Evolutionary conservation across 805 yeast species (phyloP).

Genomic region (Lipomyces oligophaga): DNA sequence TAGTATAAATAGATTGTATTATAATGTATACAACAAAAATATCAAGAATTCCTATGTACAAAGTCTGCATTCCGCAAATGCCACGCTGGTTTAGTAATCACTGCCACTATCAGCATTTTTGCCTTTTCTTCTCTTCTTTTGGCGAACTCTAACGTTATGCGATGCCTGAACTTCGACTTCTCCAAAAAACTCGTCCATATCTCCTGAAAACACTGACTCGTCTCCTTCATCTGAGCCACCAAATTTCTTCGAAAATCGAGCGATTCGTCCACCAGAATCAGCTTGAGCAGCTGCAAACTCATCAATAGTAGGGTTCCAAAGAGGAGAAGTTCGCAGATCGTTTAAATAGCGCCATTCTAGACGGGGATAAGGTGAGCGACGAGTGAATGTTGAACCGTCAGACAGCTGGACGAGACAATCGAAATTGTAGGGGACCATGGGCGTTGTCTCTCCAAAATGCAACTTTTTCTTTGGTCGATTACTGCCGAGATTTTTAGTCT

Average conservation of each 20-base stretch:
- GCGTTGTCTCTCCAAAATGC: conserved; percentile 75
- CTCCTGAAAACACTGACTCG: conserved; percentile 6
- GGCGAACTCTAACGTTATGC: conserved; percentile 12
- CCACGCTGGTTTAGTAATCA: too few species aligned
- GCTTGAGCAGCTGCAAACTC: conserved; percentile 21
- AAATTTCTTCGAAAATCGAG: conserved; percentile 19
- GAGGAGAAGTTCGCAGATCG: conserved; percentile 80
- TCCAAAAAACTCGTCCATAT: conserved; percentile 14
- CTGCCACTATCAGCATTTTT: conserved; percentile 1
- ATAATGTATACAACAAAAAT: too few species aligned
- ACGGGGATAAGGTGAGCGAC: conserved; percentile 86
- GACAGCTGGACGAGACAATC: conserved; percentile 84
- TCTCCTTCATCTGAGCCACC: conserved; percentile 1
- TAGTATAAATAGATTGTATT: too few species aligned
- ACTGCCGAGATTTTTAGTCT: conserved; percentile 29
- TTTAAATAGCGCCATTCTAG: conserved; percentile 77
- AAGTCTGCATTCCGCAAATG: too few species aligned
- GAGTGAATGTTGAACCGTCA: conserved; percentile 83
- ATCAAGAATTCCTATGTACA: too few species aligned
- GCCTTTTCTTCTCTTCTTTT: conserved; percentile 1
- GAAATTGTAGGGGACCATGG: conserved; percentile 87
- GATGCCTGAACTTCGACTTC: conserved; percentile 16
- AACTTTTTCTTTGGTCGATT: conserved; percentile 33
- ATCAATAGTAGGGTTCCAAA: conserved; percentile 72
- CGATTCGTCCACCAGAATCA: conserved; percentile 23